Conservation (phyloP, 2,329 filamentous ascomycete species). For the Colletotrichum eleusines region DNA sequence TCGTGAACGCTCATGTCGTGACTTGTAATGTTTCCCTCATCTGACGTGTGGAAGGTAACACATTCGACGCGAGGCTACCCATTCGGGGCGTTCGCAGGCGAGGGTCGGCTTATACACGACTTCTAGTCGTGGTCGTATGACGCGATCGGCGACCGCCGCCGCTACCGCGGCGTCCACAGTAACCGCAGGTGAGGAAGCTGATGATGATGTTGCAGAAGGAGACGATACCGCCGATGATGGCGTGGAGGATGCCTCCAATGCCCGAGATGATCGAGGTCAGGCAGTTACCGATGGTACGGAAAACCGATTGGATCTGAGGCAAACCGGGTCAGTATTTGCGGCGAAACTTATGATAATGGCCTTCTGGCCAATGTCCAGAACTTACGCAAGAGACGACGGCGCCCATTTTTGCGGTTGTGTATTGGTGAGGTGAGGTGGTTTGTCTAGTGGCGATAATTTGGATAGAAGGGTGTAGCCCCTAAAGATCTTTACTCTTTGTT, state of each 20-base stretch:
- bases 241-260: slow-evolving; percentile 73
- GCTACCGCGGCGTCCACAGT: slow-evolving; percentile 50
- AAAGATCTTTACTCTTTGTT: not conserved
- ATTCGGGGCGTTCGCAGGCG: not conserved
- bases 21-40: slow-evolving; percentile 1
- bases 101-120: slow-evolving; percentile 48
- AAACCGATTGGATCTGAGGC: slow-evolving; percentile 66
- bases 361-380: slow-evolving; percentile 43
- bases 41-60: not conserved
- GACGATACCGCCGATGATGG: slow-evolving; percentile 76
- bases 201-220: slow-evolving; percentile 75
- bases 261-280: slow-evolving; percentile 77
- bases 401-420: slow-evolving; percentile 71
- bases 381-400: slow-evolving; percentile 87
- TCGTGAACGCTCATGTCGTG: not conserved
- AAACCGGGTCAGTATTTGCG: slow-evolving; percentile 26
- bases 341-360: slow-evolving; percentile 38
- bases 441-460: slow-evolving; percentile 26
- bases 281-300: slow-evolving; percentile 73
- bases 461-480: not conserved
- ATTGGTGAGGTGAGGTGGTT: slow-evolving; percentile 45
- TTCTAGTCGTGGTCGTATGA: slow-evolving; percentile 47
- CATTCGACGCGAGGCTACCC: not conserved
- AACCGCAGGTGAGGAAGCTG: slow-evolving; percentile 71
- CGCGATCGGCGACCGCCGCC: slow-evolving; percentile 46